These are phyloP conservation scores for Solanum dulcamara DNA, from an alignment of 257 asterid genomes.

Conservation along the genomic window DNA sequence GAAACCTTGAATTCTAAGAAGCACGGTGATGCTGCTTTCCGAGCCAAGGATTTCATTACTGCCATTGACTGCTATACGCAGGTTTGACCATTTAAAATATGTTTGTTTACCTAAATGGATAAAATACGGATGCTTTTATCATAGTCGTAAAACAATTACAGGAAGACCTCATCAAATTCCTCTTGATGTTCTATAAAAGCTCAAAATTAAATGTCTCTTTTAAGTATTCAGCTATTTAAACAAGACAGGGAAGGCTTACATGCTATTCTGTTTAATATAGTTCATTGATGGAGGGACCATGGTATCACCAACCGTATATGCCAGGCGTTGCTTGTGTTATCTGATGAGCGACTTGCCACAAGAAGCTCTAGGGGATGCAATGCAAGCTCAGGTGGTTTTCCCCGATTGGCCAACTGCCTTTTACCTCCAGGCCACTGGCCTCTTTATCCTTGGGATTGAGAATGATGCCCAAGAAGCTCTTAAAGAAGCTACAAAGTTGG, in stretches of 20 bases:
- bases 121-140: not conserved
- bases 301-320: constrained; percentile 74
- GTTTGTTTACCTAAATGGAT: not conserved
- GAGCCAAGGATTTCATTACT: constrained; percentile 68
- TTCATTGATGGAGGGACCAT: constrained; percentile 87
- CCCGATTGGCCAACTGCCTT: constrained; percentile 35
- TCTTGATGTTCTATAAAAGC: not conserved
- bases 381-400: constrained; percentile 35
- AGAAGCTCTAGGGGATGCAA: constrained; percentile 31
- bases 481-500: constrained; percentile 30
- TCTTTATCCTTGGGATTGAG: constrained; percentile 30
- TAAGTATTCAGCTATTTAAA: not conserved
- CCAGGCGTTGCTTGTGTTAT: constrained; percentile 54
- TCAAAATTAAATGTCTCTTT: not conserved
- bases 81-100: constrained; percentile 17
- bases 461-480: constrained; percentile 38
- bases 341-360: constrained; percentile 29
- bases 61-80: constrained; percentile 79
- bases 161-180: not conserved
- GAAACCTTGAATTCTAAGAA: constrained; percentile 77
- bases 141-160: not conserved
- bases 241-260: not conserved
- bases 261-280: constrained; percentile 12
- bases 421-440: constrained; percentile 37
- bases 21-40: constrained; percentile 90